Percentiles rank a stretch among this genome's conserved stretches.
These are phyloP conservation scores for Cryptococcus sp. DNA, from an alignment of 1,284 basidiomycete species.

Conservation along the genomic window DNA sequence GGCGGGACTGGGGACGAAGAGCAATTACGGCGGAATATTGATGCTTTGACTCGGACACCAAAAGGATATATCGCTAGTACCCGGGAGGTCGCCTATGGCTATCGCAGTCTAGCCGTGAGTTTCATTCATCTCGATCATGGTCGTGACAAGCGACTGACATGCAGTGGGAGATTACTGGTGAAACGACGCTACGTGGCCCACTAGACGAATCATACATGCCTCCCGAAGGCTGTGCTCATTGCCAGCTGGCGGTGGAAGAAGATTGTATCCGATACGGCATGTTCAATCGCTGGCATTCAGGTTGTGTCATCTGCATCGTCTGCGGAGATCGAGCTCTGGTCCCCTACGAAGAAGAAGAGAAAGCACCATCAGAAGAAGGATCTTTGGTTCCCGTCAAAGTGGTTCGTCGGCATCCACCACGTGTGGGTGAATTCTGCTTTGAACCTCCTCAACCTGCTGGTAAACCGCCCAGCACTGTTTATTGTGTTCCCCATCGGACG, in stretches of 20 bases:
- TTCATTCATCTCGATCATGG: not conserved
- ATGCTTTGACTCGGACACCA: slow-evolving; percentile 38
- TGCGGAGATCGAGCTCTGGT: slow-evolving; percentile 76
- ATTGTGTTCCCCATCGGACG: slow-evolving; percentile 74
- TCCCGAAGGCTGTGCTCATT: slow-evolving; percentile 84
- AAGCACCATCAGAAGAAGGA: slow-evolving; percentile 23
- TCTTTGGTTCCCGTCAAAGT: not conserved
- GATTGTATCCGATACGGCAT: slow-evolving; percentile 91
- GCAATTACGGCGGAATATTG: slow-evolving; percentile 36
- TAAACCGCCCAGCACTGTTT: slow-evolving; percentile 52
- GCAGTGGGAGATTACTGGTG: slow-evolving; percentile 73
- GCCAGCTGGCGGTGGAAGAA: slow-evolving; percentile 88
- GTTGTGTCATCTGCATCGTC: slow-evolving; percentile 75
- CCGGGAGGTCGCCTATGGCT: slow-evolving; percentile 68
- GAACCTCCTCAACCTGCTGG: slow-evolving; percentile 53
- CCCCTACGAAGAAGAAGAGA: slow-evolving; percentile 48
- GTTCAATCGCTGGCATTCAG: slow-evolving; percentile 92
- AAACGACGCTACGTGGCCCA: slow-evolving; percentile 64
- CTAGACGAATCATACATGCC: slow-evolving; percentile 43
- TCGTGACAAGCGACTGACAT: not conserved
- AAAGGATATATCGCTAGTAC: slow-evolving; percentile 61
- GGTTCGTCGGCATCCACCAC: slow-evolving; percentile 59
- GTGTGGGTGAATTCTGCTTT: slow-evolving; percentile 70
- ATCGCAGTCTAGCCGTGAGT: slow-evolving; percentile 68
- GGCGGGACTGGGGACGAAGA: slow-evolving; percentile 27